A percentile compares a stretch with the other conserved stretches of the same genome.
phyloP scores from a whole-genome alignment of 495 filamentous ascomycete species.

The Aspergillus conjunctus region DNA sequence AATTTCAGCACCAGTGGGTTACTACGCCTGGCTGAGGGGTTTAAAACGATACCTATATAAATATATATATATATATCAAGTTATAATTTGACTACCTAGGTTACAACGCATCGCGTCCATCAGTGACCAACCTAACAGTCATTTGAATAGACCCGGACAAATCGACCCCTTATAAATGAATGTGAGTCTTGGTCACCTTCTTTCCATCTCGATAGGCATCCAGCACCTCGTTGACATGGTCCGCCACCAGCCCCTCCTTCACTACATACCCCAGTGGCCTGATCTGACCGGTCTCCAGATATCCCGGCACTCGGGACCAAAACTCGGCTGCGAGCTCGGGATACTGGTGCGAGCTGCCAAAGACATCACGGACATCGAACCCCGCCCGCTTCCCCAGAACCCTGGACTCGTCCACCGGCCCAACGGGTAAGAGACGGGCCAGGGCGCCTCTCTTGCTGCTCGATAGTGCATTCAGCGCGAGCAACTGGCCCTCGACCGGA shows the following conservation, averaged over 20 bases:
- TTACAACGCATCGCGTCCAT: background rate
- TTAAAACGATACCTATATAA: background rate
- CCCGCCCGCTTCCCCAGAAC: constrained; percentile 27
- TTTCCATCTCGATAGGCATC: constrained; percentile 9
- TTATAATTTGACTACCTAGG: background rate
- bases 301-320: constrained; percentile 29
- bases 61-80: background rate
- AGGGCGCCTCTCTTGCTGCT: constrained; percentile 30
- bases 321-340: constrained; percentile 6
- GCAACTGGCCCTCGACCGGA: constrained; percentile 13
- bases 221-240: constrained; percentile 10
- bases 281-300: constrained; percentile 27
- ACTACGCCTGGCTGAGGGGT: background rate
- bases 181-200: constrained; percentile 14
- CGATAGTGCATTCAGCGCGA: constrained; percentile 35
- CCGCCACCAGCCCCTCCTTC: constrained; percentile 12
- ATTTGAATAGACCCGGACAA: background rate
- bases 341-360: constrained; percentile 6
- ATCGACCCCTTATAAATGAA: constrained; percentile 11
- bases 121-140: background rate
- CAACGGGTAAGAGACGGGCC: constrained; percentile 23
- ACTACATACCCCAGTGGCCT: constrained; percentile 20
- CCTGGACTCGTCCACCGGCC: constrained; percentile 20
- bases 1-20: constrained; percentile 3
- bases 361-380: constrained; percentile 23